These are phyloP conservation scores for Rutstroemia sp. DNA, from an alignment of 2,329 filamentous ascomycete species.

Conservation along the genomic window DNA sequence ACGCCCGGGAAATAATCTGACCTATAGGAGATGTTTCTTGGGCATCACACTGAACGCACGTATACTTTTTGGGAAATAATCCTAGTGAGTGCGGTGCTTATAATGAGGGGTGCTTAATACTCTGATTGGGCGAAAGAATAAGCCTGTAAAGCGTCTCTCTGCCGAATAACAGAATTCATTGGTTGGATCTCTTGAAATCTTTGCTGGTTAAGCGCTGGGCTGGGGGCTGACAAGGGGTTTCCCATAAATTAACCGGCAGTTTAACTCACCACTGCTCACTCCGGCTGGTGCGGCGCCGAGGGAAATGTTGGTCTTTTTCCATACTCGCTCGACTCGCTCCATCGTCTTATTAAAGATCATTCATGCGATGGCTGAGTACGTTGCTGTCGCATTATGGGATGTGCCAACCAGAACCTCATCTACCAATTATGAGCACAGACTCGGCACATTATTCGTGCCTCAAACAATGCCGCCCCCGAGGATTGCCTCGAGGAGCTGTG, in stretches of 20 bases:
- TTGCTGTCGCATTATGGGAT: too few relatives aligned
- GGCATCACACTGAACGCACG: background rate
- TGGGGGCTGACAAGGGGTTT: background rate
- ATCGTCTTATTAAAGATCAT: background rate
- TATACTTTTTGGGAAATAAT: background rate
- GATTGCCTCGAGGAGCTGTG: too few relatives aligned
- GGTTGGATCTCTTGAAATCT: background rate
- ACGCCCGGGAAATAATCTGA: background rate
- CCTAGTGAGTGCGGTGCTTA: background rate
- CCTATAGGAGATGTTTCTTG: background rate
- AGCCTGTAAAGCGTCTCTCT: background rate
- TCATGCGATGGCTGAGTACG: too few relatives aligned
- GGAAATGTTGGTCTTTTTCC: too few relatives aligned
- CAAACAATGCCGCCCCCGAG: too few relatives aligned
- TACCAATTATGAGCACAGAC: too few relatives aligned
- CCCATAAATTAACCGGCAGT: background rate
- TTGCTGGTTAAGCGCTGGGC: background rate
- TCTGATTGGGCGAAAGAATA: conserved; percentile 1
- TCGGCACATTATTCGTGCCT: too few relatives aligned
- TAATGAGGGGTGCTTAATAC: background rate
- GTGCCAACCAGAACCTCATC: too few relatives aligned
- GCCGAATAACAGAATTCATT: background rate
- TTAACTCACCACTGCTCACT: background rate
- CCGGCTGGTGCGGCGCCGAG: background rate
- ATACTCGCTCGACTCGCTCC: too few relatives aligned